Evolutionary conservation across 1,139 yeast species (phyloP), one percentile per base, ranked within the genome.

Genomic region (Kluyveromyces marxianus): DNA sequence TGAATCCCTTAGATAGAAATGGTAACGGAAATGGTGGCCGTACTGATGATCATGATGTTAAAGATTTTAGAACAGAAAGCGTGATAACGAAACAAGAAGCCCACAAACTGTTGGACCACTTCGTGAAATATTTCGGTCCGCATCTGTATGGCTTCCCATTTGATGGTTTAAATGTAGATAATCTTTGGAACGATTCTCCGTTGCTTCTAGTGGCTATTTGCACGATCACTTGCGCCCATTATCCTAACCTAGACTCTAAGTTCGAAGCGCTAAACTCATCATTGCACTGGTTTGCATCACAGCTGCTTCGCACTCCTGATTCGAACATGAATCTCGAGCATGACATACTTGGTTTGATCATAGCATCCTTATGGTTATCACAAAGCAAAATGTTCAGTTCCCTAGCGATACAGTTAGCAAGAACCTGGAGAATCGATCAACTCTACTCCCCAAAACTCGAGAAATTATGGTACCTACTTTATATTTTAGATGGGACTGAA

Each of bases 301-400:
- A 48, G n/a, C 39, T 47, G 3, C 44, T 46, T 25, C 39, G 40
- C 21, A 38, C 39, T 10, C 36, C 39, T 35, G 53, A 49, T 29
- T 50, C 48, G 40, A 39, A 47, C 27, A 29, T 28, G 10, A 50
- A 54, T 30, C 40, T 49, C 6, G 52, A 51, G 38, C 48, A 47
- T 6, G 67, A 63, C 24, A 76, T 81, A 21, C 69, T 81, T 35
- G 86, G 85, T 0, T 66, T 82, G 39, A 73, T 81, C 27, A 72
- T 82, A 33, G 81, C 85, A 53, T 81, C 85, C 44, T 79, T 81
- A 55, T 82, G 88, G 88, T 70, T 82, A 41, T 74, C 82, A 7
- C 75, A 80, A 49, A 74, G 79, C 6, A 83, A 79, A 54, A 72
- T 79, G 77, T 79, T 81, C 52, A 78, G 85, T 0, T 84, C 87